A percentile compares a stretch with the other conserved stretches of the same genome.
Conservation (phyloP, 1,139 yeast species). For the Arxiozyma heterogenica region DNA sequence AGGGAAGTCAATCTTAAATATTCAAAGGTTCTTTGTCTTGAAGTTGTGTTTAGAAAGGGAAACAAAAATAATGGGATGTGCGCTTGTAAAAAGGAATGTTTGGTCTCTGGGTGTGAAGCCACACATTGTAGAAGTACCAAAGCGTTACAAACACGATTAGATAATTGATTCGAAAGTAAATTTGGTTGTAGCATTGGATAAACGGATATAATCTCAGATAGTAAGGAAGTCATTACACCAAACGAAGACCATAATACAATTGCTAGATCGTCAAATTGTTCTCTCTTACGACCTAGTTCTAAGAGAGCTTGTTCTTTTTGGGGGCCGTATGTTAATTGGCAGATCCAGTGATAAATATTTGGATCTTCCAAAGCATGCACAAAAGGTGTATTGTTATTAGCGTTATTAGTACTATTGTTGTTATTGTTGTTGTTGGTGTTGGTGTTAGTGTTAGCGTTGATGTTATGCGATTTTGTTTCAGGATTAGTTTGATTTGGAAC, state of each 20-base stretch:
- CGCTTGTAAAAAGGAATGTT: constrained; percentile 75
- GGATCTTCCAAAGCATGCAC: constrained; percentile 70
- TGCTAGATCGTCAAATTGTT: constrained; percentile 89
- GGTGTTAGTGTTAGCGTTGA: not conserved
- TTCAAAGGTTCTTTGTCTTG: constrained; percentile 88
- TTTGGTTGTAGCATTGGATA: constrained; percentile 89
- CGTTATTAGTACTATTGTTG: not conserved
- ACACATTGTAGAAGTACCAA: constrained; percentile 91
- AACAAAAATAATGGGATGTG: constrained; percentile 86
- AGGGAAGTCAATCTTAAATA: constrained; percentile 83
- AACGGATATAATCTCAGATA: constrained; percentile 83
- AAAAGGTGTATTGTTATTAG: constrained; percentile 2
- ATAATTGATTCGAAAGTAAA: constrained; percentile 71
- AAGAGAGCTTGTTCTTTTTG: constrained; percentile 86
- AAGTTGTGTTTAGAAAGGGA: constrained; percentile 87
- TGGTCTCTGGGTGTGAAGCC: constrained; percentile 87
- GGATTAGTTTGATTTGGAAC: not conserved
- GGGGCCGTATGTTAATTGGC: constrained; percentile 81
- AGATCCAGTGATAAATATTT: constrained; percentile 82
- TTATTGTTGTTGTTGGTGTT: not conserved
- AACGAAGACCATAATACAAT: constrained; percentile 90
- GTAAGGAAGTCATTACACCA: constrained; percentile 87
- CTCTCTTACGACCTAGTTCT: constrained; percentile 89
- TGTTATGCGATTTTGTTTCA: not conserved
- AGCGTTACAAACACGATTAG: constrained; percentile 93